Base-by-base conservation (phyloP, 345 rosid genomes). In the Zanthoxylum bungeanum region DNA sequence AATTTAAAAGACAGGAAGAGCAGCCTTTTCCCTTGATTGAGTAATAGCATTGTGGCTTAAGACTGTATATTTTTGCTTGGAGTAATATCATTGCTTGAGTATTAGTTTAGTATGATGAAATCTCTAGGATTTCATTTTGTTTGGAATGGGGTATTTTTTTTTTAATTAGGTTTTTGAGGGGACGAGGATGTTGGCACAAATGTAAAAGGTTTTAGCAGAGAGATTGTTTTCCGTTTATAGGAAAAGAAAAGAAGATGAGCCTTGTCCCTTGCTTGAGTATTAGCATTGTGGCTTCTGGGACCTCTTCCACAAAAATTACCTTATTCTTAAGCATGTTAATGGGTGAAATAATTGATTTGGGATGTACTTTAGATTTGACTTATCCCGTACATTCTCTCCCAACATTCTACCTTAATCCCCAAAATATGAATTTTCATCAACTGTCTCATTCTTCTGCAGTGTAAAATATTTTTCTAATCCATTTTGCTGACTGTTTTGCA, bases 211-310 rank as follows among this genome's bases (percentile, higher is more conserved):
- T 61, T 44, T 49, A 49, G 57, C 42, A 19, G 28, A 64, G 64
- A 34, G 61, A 16, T 14, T 46, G 50, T 49, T 55, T 34, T 47
- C 30, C 8, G 46, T 30, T 60, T 75, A 22, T 19, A 19, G 66
- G 40, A 0, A 60, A 22, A 47, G 7, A 40, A 39, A 50, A 37
- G 82, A 73, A 71, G 82, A 73, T 77, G 73, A 73, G 79, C 84
- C 76, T 58, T 83, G 80, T 56, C 69, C 74, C 70, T 63, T 73
- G 82, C 78, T 68, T 28, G 24, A 77, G 64, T 25, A 47, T 51
- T 72, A 40, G 83, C 80, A 74, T 19, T 42, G 68, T 72, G 79
- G 78, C 78, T 60, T 62, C 83, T 50, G 56, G 59, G 61, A 40
- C 73, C 83, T 76, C 79, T 71, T 80, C 81, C 52, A 70, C 58